Evolutionary conservation across 2,329 filamentous ascomycete species (phyloP).

Genomic region (Byssoonygena ceratinophila): DNA sequence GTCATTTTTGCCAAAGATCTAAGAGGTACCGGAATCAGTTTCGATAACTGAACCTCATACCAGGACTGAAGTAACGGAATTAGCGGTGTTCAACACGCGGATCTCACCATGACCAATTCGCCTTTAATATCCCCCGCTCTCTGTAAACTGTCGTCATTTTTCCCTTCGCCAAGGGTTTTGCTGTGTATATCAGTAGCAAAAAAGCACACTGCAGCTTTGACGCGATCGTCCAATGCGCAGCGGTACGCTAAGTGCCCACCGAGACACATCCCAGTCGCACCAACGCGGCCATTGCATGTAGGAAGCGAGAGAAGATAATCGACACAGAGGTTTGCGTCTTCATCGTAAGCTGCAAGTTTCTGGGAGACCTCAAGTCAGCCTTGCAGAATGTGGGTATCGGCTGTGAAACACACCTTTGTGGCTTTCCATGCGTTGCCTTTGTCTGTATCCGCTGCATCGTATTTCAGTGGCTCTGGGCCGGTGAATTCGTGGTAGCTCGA

Average conservation of each 20-base stretch:
- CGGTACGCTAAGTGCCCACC: conserved; percentile 76
- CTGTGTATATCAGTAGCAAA: conserved; percentile 88
- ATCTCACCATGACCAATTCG: conserved; percentile 60
- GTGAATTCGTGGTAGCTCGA: conserved; percentile 92
- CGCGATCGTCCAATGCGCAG: conserved; percentile 61
- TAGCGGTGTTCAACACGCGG: not conserved
- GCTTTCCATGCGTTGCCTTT: conserved; percentile 79
- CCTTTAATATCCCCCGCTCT: conserved; percentile 58
- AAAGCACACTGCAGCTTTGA: conserved; percentile 70
- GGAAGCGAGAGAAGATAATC: conserved; percentile 59
- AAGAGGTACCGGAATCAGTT: not conserved
- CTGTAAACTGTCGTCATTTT: conserved; percentile 52
- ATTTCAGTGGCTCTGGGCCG: conserved; percentile 63
- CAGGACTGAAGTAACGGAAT: not conserved
- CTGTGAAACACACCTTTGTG: conserved; percentile 48
- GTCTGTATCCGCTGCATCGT: conserved; percentile 80
- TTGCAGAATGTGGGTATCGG: not conserved
- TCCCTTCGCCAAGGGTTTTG: conserved; percentile 59
- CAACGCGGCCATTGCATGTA: conserved; percentile 72
- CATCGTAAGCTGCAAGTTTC: conserved; percentile 78
- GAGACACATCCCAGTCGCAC: conserved; percentile 81
- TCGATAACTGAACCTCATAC: not conserved
- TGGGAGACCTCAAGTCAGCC: conserved; percentile 27
- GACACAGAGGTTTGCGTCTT: conserved; percentile 58
- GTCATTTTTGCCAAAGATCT: conserved; percentile 83